These are phyloP conservation scores for Neopestalotiopsis clavispora DNA, from an alignment of 2,329 filamentous ascomycete species.

Conservation along the genomic window DNA sequence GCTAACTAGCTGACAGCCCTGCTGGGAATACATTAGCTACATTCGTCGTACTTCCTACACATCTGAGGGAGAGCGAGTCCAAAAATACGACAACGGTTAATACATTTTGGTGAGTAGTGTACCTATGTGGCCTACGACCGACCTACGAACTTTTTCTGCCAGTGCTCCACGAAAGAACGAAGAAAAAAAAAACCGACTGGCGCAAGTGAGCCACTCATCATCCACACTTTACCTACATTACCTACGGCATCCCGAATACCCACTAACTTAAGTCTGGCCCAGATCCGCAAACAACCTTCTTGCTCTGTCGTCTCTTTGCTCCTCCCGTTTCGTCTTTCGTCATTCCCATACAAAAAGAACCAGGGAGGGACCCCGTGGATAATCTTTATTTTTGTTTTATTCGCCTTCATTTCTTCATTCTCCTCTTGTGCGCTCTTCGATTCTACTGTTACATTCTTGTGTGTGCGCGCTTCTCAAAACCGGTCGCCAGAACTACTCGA, in stretches of 20 bases:
- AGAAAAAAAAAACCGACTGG: background rate
- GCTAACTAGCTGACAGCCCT: background rate
- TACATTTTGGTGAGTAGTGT: no score
- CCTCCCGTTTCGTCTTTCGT: constrained; percentile 3
- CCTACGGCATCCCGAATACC: background rate
- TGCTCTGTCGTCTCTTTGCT: constrained; percentile 3
- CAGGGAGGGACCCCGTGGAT: background rate
- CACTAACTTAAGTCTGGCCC: background rate
- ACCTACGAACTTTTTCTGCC: no score
- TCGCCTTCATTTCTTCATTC: constrained; percentile 2
- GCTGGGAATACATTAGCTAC: background rate
- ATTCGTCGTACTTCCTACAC: background rate
- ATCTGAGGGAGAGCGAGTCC: background rate
- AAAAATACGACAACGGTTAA: no score
- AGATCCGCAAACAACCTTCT: constrained; percentile 8
- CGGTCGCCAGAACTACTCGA: background rate
- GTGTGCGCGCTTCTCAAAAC: background rate
- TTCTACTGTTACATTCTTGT: background rate
- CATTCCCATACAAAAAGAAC: constrained; percentile 2
- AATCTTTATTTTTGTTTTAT: background rate
- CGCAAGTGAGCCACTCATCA: background rate
- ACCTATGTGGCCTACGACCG: no score
- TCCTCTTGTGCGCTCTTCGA: background rate
- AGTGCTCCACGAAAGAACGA: no score
- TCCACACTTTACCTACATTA: background rate